Evolutionary conservation across 768 basidiomycete genomes (phyloP), one percentile per base, ranked within the genome.

Genomic region (Inosperma sp.): DNA sequence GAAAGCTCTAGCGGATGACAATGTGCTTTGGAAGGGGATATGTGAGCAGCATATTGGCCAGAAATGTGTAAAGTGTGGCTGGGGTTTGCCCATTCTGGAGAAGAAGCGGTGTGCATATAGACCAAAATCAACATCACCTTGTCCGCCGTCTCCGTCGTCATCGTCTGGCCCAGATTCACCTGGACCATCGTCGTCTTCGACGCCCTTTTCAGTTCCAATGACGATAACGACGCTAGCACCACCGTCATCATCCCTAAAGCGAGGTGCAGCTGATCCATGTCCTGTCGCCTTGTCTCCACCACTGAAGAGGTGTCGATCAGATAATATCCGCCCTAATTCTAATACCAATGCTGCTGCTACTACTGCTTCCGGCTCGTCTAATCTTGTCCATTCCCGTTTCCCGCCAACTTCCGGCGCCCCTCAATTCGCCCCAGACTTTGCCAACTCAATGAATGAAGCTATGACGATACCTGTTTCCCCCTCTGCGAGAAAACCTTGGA

Each of bases 1-100:
- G 96, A 87, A 81, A 62, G 69, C 69, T 22, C 81, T 97, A 6
- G 95, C 95, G 0, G 95, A 98, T 69, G 95, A 98, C 65, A 90
- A 99, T 60, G 74, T 93, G 39, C 80, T 99, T 42, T 99, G 96
- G 96, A 79, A 86, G 33, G 84, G 84, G 17, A 98, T 99, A 65
- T 98, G 96, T 66, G 92, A 95, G 63, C 96, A 99, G 65, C 96
- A 99, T 55, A 98, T 99, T 49, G 95, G 95, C 16, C 85, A 93
- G 61, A 95, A 93, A 62, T 99, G 96, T 61, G 82, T 79, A 59
- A 96, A 95, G 67, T 98, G 96, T 59, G 96, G 96, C 2, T 97
- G 95, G 94, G 94, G 93, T 14, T 73, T 99, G 37, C 96, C 96
- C 13, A 75, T 96, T 29, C 75, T 99, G 17, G 90, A 95, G 66